Evolutionary conservation across 2,329 filamentous ascomycete species (phyloP), one percentile per base, ranked within the genome.

Genomic region (Atkinsonella hypoxylon): DNA sequence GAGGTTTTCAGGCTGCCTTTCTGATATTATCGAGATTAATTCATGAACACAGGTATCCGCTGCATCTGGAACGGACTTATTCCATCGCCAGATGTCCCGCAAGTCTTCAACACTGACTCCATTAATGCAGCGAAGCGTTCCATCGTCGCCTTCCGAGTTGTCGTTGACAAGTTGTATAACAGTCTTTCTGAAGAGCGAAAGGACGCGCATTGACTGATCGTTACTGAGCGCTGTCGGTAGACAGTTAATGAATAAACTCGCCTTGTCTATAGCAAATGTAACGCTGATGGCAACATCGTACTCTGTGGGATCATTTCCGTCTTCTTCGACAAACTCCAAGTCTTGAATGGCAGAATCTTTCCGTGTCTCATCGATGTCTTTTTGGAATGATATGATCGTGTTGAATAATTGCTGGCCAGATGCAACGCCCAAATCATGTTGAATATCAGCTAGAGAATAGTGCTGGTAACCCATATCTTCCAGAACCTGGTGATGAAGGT

Each of bases 381-480:
- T 59, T 45, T 66, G 63, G 45, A 64, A 61, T 0, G 65, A 66
- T 8, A 67, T 56, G 1, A 61, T 57, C 3, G 59, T 65, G 51
- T 67, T 67, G 52, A 67, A 67, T 12, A 67, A 32, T 4, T 51
- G 47, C 8, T 50, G 48, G 1, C 51, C 55, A 2, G 54, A 61
- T 2, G 52, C 47, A 1, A 60, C 52, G 12, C 56, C 54, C 4
- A 66, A 47, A 13, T 59, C 60, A 30, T 63, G 63, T 49, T 74
- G 71, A 11, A 75, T 71, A 45, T 69, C 67, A 5, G 71, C 71
- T 18, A 75, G 62, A 2, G 75, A 76, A 54, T 71, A 74, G 50
- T 66, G 69, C 52, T 78, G 75, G 54, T 77, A 68, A 0, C 68
- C 63, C 53, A 78, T 64, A 41, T 70, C 69, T 39, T 65, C 61